Evolutionary conservation across 2,329 filamentous ascomycete genomes (phyloP), one percentile per base, ranked within the genome.

Genomic region (Xylaria sp.): DNA sequence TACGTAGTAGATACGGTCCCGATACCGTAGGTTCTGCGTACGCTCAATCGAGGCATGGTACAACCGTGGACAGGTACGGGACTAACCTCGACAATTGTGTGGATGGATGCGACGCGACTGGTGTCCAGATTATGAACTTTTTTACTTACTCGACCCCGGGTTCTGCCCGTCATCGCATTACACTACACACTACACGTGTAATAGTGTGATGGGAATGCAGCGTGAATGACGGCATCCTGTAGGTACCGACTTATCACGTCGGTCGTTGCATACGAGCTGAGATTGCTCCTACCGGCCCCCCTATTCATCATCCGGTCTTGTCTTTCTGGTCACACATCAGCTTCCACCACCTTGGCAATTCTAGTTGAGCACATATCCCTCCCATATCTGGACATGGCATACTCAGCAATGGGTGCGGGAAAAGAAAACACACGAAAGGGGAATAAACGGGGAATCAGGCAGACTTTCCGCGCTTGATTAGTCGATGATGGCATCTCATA

Each of bases 281-380:
- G 50, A 42, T 58, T 57, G 50, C 51, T 57, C n/a, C 21, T 32
- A 60, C 47, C n/a, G 29, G 47, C 63, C 63, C 63, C 63, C 63
- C 48, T 59, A 65, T 64, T 50, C 47, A 61, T 37, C 4, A 32
- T n/a, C 29, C 35, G 13, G 25, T 54, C 25, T 27, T 53, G 55
- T 53, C 25, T 64, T 47, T 53, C 23, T 27, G 55, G 37, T 42
- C 37, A 29, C 50, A 35, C 40, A 53, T 47, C 60, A 55, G 60
- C 50, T 55, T 60, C 47, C 16, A 55, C 10, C 42, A 58, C 42
- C 60, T 61, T 50, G 55, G 37, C 55, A 29, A 47, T 40, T 44
- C 35, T 60, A 21, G 21, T 60, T 35, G 57, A 42, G 48, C 4
- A 42, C 29, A 9, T 32, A 32, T 32, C 29, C 29, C 50, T 51